Base-by-base conservation (phyloP, 2,329 filamentous ascomycete species). In the Talaromyces sp. region DNA sequence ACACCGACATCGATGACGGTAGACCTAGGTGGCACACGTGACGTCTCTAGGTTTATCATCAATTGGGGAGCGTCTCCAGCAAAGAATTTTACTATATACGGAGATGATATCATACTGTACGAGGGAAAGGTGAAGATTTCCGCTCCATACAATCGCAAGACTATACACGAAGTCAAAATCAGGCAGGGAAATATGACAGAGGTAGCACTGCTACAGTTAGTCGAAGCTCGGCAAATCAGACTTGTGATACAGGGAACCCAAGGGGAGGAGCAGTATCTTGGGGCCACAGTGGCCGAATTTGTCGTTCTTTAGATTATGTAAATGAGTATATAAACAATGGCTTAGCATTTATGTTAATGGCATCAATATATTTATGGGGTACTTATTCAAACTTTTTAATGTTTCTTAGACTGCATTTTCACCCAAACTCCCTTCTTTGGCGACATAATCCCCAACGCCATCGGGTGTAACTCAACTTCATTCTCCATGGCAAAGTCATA, bases 21-120 rank as follows among this genome's bases (percentile, higher is more conserved):
- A 17, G 33, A 44, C 15, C 17, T 63, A 3, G 58, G 53, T 9
- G 19, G 13, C 1, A 57, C 10, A n/a, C 25, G 30, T 25, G 28
- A 54, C 33, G 22, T 63, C 1, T 54, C 61, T 25, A 15, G 36
- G 25, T 42, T 63, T 2, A 19, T 33, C n/a, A 57, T 63, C 32
- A 60, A 63, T 28, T 63, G 61, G 61, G 61, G 61, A 9, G 30
- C 61, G n/a, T 33, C 61, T 9, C 57, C 61, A 15, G 61, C 61
- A 6, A 27, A 27, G 2, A 2, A 19, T 13, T 60, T 63, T 42
- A 32, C 55, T 17, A 47, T 63, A 27, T 33, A 60, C 49, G 39
- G 61, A n/a, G 54, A 60, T 28, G 32, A n/a, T 9, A 19, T 19
- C n/a, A 36, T 39, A 11, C 47, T 63, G 15, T 55, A 57, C 33